These are phyloP conservation scores for Blakeslea trispora DNA, from an alignment of 371 early-diverging fungal species.

Conservation along the genomic window DNA sequence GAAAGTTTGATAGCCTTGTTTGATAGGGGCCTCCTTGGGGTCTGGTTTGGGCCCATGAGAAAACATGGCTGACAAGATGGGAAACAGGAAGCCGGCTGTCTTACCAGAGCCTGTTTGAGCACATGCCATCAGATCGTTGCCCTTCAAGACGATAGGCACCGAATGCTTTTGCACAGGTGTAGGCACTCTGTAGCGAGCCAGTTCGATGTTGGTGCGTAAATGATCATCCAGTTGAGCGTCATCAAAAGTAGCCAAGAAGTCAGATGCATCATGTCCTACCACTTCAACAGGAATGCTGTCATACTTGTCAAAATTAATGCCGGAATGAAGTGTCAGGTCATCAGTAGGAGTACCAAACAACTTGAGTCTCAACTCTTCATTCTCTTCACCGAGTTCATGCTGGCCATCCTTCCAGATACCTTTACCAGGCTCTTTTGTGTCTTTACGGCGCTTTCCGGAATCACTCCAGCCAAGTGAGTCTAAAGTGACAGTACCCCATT, in stretches of 20 bases:
- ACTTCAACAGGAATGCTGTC: conserved; percentile 96
- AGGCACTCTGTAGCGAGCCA: conserved; percentile 62
- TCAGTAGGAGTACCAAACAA: conserved; percentile 77
- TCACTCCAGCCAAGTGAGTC: conserved; percentile 22
- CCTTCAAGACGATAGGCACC: conserved; percentile 62
- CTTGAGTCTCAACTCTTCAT: conserved; percentile 41
- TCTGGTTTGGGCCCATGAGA: conserved; percentile 71
- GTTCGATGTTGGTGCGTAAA: conserved; percentile 65
- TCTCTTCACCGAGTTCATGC: conserved; percentile 43
- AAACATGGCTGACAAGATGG: conserved; percentile 48
- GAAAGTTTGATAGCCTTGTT: conserved; percentile 46
- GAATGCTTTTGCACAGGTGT: conserved; percentile 75
- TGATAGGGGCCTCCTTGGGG: conserved; percentile 27
- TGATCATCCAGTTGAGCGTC: conserved; percentile 78
- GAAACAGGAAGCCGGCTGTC: conserved; percentile 72
- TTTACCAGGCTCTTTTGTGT: conserved; percentile 44
- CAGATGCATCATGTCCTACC: conserved; percentile 73
- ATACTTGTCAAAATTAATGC: conserved; percentile 97
- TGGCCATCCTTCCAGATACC: conserved; percentile 74
- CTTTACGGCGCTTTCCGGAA: conserved; percentile 11
- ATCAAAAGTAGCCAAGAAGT: conserved; percentile 40
- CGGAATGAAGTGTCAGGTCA: conserved; percentile 71
- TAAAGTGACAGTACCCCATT: conserved; percentile 25
- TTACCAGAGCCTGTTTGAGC: conserved; percentile 89
- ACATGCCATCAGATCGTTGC: conserved; percentile 75